A percentile compares a stretch with the other conserved stretches of the same genome.
These are phyloP conservation scores for Plasmodium cynomolgi DNA, from an alignment of 169 alveolate species.

Conservation along the genomic window DNA sequence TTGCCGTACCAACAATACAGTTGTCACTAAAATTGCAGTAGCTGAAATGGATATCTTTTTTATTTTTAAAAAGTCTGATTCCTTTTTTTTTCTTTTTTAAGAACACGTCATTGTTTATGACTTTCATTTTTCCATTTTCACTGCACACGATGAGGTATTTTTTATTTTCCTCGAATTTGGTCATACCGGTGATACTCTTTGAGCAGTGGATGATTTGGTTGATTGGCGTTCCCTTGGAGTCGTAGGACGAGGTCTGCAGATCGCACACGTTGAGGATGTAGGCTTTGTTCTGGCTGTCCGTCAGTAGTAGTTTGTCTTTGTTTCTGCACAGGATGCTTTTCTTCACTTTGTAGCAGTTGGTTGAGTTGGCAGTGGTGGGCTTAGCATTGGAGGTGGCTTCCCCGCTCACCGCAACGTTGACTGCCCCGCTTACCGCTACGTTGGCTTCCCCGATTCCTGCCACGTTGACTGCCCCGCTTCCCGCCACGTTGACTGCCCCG, in stretches of 20 bases:
- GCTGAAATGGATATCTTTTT: constrained; percentile 46
- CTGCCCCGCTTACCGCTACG: background rate
- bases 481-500: background rate
- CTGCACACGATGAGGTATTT: constrained; percentile 71
- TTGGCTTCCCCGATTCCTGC: background rate
- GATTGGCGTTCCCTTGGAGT: constrained; percentile 66
- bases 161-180: constrained; percentile 49
- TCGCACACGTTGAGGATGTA: constrained; percentile 41
- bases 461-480: background rate
- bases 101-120: constrained; percentile 60
- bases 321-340: constrained; percentile 49
- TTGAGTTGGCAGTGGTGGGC: background rate
- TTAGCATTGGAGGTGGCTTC: background rate
- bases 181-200: constrained; percentile 50
- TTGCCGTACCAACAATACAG: constrained; percentile 74
- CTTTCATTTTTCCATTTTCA: constrained; percentile 73
- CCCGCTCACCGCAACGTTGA: background rate
- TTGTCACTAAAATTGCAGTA: constrained; percentile 64
- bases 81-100: constrained; percentile 68
- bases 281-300: constrained; percentile 57
- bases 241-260: constrained; percentile 45
- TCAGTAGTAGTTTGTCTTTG: constrained; percentile 41
- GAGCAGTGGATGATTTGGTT: constrained; percentile 44
- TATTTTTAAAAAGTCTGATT: constrained; percentile 66
- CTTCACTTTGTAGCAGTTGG: constrained; percentile 38